These are phyloP conservation scores for Globisporangium spinosum DNA, from an alignment of 352 stramenopile species.

Conservation along the genomic window DNA sequence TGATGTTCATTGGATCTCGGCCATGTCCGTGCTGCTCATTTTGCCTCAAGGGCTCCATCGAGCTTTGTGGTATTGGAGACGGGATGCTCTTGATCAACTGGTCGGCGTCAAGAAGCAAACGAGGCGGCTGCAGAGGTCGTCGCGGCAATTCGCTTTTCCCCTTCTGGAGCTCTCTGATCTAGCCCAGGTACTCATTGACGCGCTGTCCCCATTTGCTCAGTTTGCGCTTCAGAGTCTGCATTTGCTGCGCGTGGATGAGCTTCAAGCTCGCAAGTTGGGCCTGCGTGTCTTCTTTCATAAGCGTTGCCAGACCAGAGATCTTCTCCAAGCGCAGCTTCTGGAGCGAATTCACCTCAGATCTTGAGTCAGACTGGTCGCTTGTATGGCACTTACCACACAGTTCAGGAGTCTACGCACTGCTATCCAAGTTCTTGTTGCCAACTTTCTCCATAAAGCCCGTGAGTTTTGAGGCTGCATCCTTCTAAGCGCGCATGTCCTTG, in stretches of 20 bases:
- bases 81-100: not conserved
- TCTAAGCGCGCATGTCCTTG: slow-evolving; percentile 39
- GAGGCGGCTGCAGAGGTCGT: slow-evolving; percentile 7
- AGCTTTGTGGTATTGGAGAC: not conserved
- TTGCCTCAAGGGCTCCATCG: not conserved
- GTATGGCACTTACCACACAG: not conserved
- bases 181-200: slow-evolving; percentile 22
- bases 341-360: not conserved
- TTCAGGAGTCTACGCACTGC: too few species aligned
- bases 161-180: slow-evolving; percentile 23
- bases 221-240: slow-evolving; percentile 21
- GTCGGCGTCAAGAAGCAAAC: not conserved
- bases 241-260: slow-evolving; percentile 18
- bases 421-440: not conserved
- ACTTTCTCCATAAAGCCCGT: slow-evolving; percentile 10
- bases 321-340: slow-evolving; percentile 22
- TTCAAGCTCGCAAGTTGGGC: slow-evolving; percentile 27
- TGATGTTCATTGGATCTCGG: slow-evolving; percentile 14
- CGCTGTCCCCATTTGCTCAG: slow-evolving; percentile 19
- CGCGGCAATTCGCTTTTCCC: slow-evolving; percentile 18
- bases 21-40: not conserved
- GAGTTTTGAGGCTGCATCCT: slow-evolving; percentile 5
- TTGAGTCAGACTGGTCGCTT: not conserved
- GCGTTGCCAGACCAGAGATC: slow-evolving; percentile 21
- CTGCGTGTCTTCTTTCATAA: slow-evolving; percentile 26